These are phyloP conservation scores for Aspergillus sp. DNA, from an alignment of 2,329 filamentous ascomycete genomes.

Conservation along the genomic window DNA sequence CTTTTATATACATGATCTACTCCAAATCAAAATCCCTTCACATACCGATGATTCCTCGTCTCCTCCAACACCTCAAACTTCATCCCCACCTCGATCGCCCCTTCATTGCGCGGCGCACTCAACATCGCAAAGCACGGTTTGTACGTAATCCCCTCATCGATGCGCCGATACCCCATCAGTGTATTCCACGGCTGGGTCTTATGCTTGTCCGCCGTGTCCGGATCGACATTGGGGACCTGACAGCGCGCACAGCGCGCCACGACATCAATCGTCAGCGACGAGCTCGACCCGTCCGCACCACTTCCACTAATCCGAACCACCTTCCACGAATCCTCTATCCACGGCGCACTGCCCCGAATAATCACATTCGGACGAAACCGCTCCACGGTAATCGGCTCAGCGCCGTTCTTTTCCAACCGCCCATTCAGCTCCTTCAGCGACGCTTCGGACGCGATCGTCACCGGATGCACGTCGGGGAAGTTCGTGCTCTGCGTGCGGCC, in stretches of 20 bases:
- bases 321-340: slow-evolving; percentile 66
- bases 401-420: slow-evolving; percentile 45
- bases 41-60: slow-evolving; percentile 58
- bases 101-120: slow-evolving; percentile 58
- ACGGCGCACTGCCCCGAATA: slow-evolving; percentile 55
- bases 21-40: slow-evolving; percentile 35
- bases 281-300: background rate
- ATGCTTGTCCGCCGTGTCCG: slow-evolving; percentile 60
- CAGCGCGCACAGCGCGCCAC: slow-evolving; percentile 61
- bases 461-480: slow-evolving; percentile 61
- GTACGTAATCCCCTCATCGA: slow-evolving; percentile 61
- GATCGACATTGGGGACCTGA: slow-evolving; percentile 65
- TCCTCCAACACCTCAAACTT: slow-evolving; percentile 57
- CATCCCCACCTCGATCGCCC: slow-evolving; percentile 58
- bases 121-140: slow-evolving; percentile 70
- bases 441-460: slow-evolving; percentile 56
- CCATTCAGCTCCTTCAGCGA: slow-evolving; percentile 60
- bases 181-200: slow-evolving; percentile 62
- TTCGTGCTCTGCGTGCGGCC: slow-evolving; percentile 56
- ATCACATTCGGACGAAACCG: slow-evolving; percentile 66
- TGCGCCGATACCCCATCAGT: slow-evolving; percentile 59
- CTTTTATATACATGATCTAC: background rate
- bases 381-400: slow-evolving; percentile 57
- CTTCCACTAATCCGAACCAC: slow-evolving; percentile 41
- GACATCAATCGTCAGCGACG: slow-evolving; percentile 53